Conservation (phyloP, 2,329 filamentous ascomycete genomes). For the Apiospora pterosperma region DNA sequence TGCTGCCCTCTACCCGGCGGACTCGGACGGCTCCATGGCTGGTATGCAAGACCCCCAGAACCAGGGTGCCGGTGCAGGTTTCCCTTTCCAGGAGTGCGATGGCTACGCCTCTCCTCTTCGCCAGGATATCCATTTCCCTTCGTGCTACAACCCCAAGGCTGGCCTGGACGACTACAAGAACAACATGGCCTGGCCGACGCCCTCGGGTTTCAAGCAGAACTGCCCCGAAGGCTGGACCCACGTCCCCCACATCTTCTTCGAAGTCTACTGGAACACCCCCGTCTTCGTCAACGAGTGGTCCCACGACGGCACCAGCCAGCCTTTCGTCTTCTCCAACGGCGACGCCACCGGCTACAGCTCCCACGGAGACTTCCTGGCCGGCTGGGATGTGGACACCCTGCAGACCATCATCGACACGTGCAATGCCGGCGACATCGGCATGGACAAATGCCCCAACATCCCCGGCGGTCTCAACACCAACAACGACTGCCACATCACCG, state of each 20-base stretch:
- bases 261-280: slow-evolving; percentile 59
- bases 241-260: slow-evolving; percentile 55
- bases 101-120: slow-evolving; percentile 58
- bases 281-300: slow-evolving; percentile 50
- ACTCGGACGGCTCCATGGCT: slow-evolving; percentile 51
- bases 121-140: slow-evolving; percentile 68
- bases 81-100: slow-evolving; percentile 69
- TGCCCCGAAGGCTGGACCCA: slow-evolving; percentile 54
- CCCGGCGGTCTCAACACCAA: slow-evolving; percentile 47
- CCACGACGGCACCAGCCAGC: slow-evolving; percentile 51
- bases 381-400: slow-evolving; percentile 64
- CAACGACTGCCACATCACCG: slow-evolving; percentile 46
- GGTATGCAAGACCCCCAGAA: slow-evolving; percentile 55
- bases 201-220: slow-evolving; percentile 45
- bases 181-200: slow-evolving; percentile 64
- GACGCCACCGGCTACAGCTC: slow-evolving; percentile 67
- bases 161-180: slow-evolving; percentile 57
- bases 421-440: slow-evolving; percentile 54
- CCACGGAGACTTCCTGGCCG: slow-evolving; percentile 72
- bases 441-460: slow-evolving; percentile 61
- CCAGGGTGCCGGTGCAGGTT: slow-evolving; percentile 56
- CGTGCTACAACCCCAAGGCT: slow-evolving; percentile 66
- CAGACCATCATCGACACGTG: slow-evolving; percentile 67
- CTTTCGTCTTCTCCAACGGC: slow-evolving; percentile 67
- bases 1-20: slow-evolving; percentile 48